A percentile compares a stretch with the other conserved stretches of the same genome.
These are phyloP conservation scores for Solanum rostratum DNA, from an alignment of 257 asterid genomes.

Conservation along the genomic window DNA sequence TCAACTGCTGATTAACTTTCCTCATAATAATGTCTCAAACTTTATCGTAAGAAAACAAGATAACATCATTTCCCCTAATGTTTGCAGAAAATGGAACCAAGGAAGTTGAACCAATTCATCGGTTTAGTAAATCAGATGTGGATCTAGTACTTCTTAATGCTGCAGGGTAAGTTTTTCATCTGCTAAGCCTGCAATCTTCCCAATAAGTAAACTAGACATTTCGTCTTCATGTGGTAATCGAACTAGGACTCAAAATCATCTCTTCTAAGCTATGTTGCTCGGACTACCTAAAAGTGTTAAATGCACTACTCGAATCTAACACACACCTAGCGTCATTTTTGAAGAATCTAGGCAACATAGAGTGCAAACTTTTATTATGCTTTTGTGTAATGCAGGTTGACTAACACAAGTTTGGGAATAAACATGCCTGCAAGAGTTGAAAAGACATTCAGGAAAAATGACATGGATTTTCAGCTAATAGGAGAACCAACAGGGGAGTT, in stretches of 20 bases:
- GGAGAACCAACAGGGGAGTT: constrained; percentile 28
- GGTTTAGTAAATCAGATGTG: constrained; percentile 1
- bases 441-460: constrained; percentile 12
- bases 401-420: constrained; percentile 5
- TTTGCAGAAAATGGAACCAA: neutral
- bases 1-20: neutral
- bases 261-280: neutral
- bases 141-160: neutral
- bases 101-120: neutral
- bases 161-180: neutral
- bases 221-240: neutral
- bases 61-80: neutral
- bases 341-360: neutral
- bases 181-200: neutral
- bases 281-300: neutral
- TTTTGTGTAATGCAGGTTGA: neutral
- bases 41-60: neutral
- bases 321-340: neutral
- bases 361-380: too few species aligned
- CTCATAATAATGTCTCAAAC: neutral
- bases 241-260: neutral
- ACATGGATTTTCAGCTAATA: constrained; percentile 13
- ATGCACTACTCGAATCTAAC: neutral
- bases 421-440: constrained; percentile 28
- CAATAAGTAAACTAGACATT: neutral